Evolutionary conservation across 2,329 filamentous ascomycete genomes (phyloP).

Genomic region (Epichloe aotearoae): DNA sequence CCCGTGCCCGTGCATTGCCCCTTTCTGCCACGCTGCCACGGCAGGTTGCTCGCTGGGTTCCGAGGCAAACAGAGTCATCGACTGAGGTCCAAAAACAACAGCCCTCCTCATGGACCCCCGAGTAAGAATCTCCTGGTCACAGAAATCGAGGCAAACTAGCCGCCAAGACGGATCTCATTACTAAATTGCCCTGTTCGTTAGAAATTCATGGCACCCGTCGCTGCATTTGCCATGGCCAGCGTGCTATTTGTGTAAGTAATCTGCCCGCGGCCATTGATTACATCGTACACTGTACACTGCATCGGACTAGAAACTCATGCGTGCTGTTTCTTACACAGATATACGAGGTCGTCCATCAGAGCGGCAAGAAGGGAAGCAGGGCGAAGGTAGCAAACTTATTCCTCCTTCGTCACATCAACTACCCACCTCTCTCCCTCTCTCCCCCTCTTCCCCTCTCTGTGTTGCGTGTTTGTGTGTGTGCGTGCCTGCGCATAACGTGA

Average conservation of each 20-base stretch:
- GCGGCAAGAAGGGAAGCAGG: conserved; percentile 22
- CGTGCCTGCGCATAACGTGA: neutral
- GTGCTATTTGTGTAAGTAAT: conserved; percentile 32
- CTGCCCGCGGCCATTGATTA: neutral
- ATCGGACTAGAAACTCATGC: neutral
- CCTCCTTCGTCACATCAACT: neutral
- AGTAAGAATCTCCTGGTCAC: conserved; percentile 8
- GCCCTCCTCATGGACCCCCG: conserved; percentile 15
- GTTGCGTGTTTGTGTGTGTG: too few relatives aligned
- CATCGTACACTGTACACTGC: neutral
- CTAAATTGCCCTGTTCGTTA: conserved; percentile 8
- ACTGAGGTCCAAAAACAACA: neutral
- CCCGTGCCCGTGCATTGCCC: neutral
- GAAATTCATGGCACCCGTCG: conserved; percentile 35
- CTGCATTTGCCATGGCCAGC: conserved; percentile 41
- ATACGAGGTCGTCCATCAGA: conserved; percentile 28
- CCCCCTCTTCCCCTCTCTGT: too few relatives aligned
- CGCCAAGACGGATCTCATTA: neutral
- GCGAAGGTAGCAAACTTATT: conserved; percentile 3
- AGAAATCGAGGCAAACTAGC: neutral
- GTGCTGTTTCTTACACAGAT: conserved; percentile 13
- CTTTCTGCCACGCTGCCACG: too few relatives aligned
- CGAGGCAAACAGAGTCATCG: too few relatives aligned
- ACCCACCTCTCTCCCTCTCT: too few relatives aligned
- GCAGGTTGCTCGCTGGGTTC: too few relatives aligned